Base-by-base conservation (phyloP, 1,139 yeast genomes). In the Kodamaea suecica region DNA sequence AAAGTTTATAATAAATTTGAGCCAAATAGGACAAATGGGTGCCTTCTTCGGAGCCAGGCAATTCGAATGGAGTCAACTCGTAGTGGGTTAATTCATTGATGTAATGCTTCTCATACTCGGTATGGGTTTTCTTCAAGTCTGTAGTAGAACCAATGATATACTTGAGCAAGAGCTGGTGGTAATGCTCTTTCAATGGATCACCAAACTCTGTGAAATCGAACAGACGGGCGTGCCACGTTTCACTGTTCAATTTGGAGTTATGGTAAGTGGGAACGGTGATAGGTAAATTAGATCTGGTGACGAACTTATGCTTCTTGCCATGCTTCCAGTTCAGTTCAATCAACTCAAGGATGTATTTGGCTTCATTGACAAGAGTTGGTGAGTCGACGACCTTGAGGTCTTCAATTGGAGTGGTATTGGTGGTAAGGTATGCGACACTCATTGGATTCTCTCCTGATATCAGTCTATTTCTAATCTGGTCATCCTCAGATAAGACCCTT, bases 1-100 rank as follows among this genome's bases (percentile, higher is more conserved):
- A 79, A 36, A 78, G 66, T 43, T 61, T 59, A 57, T 78, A 78
- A 38, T 60, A 64, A 16, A 76, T 64, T 46, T 44, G 51, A 2
- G 49, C 52, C 39, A 52, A 41, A 40, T 55, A 55, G 10, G 56
- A 39, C 19, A 47, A 23, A 12, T 39, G 30, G 7, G 38, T 28
- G n/a, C 39, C 41, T 6, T 33, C 38, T n/a, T 15, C 17, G n/a
- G 44, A 37, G 8, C 41, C 46, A 3, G 25, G 31, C 27, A 40
- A 38, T 21, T 29, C 43, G 38, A 31, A 47, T 5, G 48, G 50
- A 23, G 44, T 50, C 25, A 53, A 35, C 19, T 53, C 50, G 39
- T 45, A 60, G 31, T 52, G 49, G 26, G 48, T 48, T 13, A 64
- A 40, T 29, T 58, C 63, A 33, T 64, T 58, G 31, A 66, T 58